Percentiles rank a stretch among this genome's conserved stretches.
Evolutionary conservation across 2,329 filamentous ascomycete genomes (phyloP).

Genomic region (Didymella lethalis): DNA sequence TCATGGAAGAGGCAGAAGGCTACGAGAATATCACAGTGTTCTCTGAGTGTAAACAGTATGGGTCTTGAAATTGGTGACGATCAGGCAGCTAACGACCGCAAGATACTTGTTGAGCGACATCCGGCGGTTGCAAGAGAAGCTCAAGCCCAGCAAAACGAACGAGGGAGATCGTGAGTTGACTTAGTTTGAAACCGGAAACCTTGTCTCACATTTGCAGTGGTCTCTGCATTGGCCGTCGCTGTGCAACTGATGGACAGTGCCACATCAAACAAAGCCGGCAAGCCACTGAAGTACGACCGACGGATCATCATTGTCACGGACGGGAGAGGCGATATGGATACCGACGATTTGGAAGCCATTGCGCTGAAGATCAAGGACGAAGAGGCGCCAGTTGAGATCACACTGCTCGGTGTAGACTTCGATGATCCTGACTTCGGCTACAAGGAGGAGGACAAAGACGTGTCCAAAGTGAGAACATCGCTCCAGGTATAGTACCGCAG

Average conservation of each 20-base stretch:
- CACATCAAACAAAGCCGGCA: conserved; percentile 74
- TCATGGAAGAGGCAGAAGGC: conserved; percentile 69
- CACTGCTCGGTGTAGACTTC: conserved; percentile 88
- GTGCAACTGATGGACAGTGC: conserved; percentile 86
- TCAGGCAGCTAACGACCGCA: conserved; percentile 12
- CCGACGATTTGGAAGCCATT: conserved; percentile 74
- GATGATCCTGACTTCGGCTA: conserved; percentile 89
- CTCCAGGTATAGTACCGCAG: not conserved
- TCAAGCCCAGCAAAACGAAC: conserved; percentile 73
- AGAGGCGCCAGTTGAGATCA: conserved; percentile 71
- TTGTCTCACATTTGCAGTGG: conserved; percentile 53
- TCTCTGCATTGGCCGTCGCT: conserved; percentile 87
- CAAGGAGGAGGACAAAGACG: conserved; percentile 87
- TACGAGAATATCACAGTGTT: conserved; percentile 85
- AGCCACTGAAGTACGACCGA: conserved; percentile 48
- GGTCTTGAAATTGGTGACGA: not conserved
- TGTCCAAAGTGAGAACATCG: conserved; percentile 64
- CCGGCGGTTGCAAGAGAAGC: conserved; percentile 66
- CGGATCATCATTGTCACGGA: conserved; percentile 84
- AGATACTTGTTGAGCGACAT: conserved; percentile 74
- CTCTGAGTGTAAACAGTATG: conserved; percentile 67
- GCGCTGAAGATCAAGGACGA: conserved; percentile 75
- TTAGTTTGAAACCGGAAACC: not conserved
- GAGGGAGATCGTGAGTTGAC: conserved; percentile 71
- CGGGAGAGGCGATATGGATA: conserved; percentile 75